phyloP scores from a whole-genome alignment of 768 basidiomycete species.

The Fomitopsis pulvina region DNA sequence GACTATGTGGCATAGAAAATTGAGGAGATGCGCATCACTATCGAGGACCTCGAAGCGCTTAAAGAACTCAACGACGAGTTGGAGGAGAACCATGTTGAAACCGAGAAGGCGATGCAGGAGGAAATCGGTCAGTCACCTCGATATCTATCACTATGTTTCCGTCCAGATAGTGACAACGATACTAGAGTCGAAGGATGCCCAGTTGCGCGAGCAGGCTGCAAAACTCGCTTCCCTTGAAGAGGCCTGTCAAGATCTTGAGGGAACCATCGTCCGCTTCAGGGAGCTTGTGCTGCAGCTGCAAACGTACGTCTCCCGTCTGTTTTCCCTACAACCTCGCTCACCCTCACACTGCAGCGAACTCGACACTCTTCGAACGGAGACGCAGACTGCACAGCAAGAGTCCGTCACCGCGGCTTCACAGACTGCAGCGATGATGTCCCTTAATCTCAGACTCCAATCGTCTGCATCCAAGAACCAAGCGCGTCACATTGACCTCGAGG shows the following conservation, averaged over 20 bases:
- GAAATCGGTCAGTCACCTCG: constrained; percentile 62
- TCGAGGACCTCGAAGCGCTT: constrained; percentile 93
- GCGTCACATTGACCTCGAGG: constrained; percentile 82
- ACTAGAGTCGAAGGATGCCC: constrained; percentile 61
- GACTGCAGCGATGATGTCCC: constrained; percentile 87
- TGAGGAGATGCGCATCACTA: constrained; percentile 93
- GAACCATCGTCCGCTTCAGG: constrained; percentile 86
- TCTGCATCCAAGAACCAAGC: constrained; percentile 88
- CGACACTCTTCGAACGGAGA: constrained; percentile 75
- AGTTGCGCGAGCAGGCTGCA: constrained; percentile 58
- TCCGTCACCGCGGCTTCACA: constrained; percentile 81
- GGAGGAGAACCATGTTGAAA: constrained; percentile 93
- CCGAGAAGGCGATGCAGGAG: constrained; percentile 84
- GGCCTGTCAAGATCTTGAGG: constrained; percentile 76
- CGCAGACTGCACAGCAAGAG: constrained; percentile 78
- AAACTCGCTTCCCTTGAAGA: constrained; percentile 72
- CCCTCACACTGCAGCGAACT: constrained; percentile 55
- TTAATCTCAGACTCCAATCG: constrained; percentile 92
- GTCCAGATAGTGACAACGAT: too few species aligned
- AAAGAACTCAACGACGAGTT: constrained; percentile 96
- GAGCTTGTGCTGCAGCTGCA: constrained; percentile 85
- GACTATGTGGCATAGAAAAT: constrained; percentile 59
- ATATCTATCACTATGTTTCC: not conserved
- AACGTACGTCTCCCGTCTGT: constrained; percentile 38
- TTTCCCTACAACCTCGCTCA: not conserved